Evolutionary conservation across 352 stramenopile species (phyloP).

Genomic region (Globisporangium emineosum): DNA sequence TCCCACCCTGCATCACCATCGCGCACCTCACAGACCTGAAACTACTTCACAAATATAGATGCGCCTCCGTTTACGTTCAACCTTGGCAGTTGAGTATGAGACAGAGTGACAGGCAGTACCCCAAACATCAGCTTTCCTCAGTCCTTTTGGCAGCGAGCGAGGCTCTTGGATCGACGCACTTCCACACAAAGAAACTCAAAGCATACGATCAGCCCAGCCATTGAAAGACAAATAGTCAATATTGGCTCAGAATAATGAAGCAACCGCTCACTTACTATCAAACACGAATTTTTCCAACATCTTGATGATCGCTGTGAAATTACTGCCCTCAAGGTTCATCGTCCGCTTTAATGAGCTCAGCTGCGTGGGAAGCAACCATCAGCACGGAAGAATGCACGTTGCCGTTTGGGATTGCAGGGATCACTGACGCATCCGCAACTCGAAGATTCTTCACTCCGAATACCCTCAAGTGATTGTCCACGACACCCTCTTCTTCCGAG

Average conservation of each 20-base stretch:
- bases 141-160: neutral
- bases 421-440: slow-evolving; percentile 65
- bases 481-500: slow-evolving; percentile 37
- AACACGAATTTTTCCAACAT: neutral
- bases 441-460: slow-evolving; percentile 60
- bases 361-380: slow-evolving; percentile 56
- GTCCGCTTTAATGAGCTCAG: slow-evolving; percentile 36
- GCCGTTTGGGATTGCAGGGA: slow-evolving; percentile 66
- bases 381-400: slow-evolving; percentile 76
- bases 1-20: neutral
- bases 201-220: neutral
- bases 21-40: neutral
- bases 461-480: slow-evolving; percentile 55
- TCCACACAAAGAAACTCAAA: neutral
- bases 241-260: neutral
- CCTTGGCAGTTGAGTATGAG: slow-evolving; percentile 9
- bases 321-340: slow-evolving; percentile 18
- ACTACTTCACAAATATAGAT: slow-evolving; percentile 2
- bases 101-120: neutral
- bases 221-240: neutral
- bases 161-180: neutral
- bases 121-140: neutral
- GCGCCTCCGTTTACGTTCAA: neutral
- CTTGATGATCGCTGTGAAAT: neutral
- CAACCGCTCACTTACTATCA: neutral